Evolutionary conservation across 352 stramenopile genomes (phyloP).

Genomic region (Phytophthora pistaciae): DNA sequence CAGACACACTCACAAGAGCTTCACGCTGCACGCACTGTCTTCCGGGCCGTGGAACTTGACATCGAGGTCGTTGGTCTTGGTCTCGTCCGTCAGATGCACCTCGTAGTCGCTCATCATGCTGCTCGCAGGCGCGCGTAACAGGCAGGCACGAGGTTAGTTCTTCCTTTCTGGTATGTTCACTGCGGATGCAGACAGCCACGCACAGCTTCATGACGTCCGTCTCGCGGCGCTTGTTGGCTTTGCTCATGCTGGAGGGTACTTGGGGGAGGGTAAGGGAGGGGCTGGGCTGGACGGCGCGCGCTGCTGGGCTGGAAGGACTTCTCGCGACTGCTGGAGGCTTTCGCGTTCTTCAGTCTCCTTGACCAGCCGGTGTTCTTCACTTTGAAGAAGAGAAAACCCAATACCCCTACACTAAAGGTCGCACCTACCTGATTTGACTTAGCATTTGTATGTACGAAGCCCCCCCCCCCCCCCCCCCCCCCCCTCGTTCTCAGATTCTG

Average conservation of each 20-base stretch:
- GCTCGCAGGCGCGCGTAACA: slow-evolving; percentile 9
- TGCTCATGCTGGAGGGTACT: slow-evolving; percentile 52
- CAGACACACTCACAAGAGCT: background rate
- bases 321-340: slow-evolving; percentile 19
- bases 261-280: background rate
- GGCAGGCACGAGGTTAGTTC: background rate
- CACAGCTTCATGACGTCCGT: slow-evolving; percentile 94
- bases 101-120: slow-evolving; percentile 94
- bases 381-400: slow-evolving; percentile 31
- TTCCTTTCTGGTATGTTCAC: background rate
- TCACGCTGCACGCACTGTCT: slow-evolving; percentile 65
- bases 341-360: slow-evolving; percentile 18
- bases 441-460: slow-evolving; percentile 36
- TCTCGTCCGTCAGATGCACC: slow-evolving; percentile 85
- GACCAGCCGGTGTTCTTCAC: slow-evolving; percentile 26
- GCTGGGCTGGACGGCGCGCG: background rate
- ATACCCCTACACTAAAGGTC: slow-evolving; percentile 37
- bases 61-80: slow-evolving; percentile 84
- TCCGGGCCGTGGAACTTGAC: slow-evolving; percentile 89
- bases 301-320: background rate
- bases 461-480: background rate
- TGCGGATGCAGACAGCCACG: slow-evolving; percentile 13
- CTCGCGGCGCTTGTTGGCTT: slow-evolving; percentile 86
- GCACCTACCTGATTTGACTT: slow-evolving; percentile 32
- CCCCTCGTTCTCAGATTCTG: slow-evolving; percentile 26